Evolutionary conservation across 768 basidiomycete genomes (phyloP), one percentile per base, ranked within the genome.

Genomic region (Auricularia sp.): DNA sequence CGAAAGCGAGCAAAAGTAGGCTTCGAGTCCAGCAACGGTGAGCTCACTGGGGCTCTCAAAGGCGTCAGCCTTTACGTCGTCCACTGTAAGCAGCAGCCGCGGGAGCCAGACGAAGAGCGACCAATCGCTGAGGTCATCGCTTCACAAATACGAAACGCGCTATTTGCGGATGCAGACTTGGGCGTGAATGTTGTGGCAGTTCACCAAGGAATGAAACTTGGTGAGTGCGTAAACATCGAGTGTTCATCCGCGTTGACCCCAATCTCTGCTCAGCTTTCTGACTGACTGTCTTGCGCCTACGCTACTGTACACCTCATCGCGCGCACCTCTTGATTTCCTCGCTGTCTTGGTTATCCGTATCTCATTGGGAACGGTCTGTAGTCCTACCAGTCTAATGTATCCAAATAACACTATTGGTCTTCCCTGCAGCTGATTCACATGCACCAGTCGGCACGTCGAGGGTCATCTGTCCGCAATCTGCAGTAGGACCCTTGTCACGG

Each of bases 1-100:
- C 37, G 37, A 62, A 45, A 51, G 42, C 54, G 47, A 6, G 18
- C 47, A 11, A 51, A 51, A 21, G 47, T 51, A 6, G 47, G 14
- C 18, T 8, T 21, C 47, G 47, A 16, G 16, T 16, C 47, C 21
- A 21, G 47, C 47, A 21, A 51, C 18, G 47, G 47, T 8, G 47
- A 51, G 47, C 47, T 51, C 16, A 51, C 47, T 6, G 47, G 47
- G 18, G 47, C 47, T 51, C 47, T 51, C 18, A 16, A 21, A 18
- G 47, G 47, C 47, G 47, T 51, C 11, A 16, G 10, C 47, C 18
- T 97, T n/a, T 92, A 84, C 72, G 78, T 97, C 64, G 91, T 85
- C 51, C 94, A 97, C 71, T 92, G 92, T 79, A 97, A 98, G 72
- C 92, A 98, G 72, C 92, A 92, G 66, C 80, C 83, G 54, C 75